Percentiles rank a stretch among this genome's conserved stretches.
Evolutionary conservation across 78 protist genomes (phyloP).

Genomic region (Mantamonas sphyraenae): DNA sequence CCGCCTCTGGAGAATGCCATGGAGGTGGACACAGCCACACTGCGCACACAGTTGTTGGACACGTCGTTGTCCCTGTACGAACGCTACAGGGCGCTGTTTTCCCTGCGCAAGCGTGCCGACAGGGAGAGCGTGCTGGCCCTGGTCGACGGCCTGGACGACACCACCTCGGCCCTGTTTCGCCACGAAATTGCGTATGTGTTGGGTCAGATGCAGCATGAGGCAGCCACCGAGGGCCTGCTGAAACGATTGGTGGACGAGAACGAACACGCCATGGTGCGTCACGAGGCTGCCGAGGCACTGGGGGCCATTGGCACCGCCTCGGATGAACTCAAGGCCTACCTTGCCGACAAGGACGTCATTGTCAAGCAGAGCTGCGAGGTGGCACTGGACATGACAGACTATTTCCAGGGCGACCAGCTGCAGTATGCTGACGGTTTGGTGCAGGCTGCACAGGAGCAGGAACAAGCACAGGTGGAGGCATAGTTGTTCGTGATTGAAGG

Average conservation of each 20-base stretch:
- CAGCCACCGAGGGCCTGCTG: constrained; percentile 18
- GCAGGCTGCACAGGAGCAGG: too few relatives aligned
- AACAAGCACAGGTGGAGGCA: too few relatives aligned
- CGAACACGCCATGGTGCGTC: constrained; percentile 67
- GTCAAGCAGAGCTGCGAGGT: constrained; percentile 66
- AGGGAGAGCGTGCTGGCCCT: not conserved
- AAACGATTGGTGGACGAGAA: constrained; percentile 12
- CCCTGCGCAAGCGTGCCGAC: constrained; percentile 15
- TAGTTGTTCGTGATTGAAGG: too few relatives aligned
- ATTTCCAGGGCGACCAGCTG: constrained; percentile 36
- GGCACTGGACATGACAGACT: constrained; percentile 63
- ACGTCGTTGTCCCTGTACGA: constrained; percentile 4
- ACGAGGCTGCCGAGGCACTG: constrained; percentile 75
- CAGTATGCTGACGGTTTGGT: constrained; percentile 51
- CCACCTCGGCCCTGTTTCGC: constrained; percentile 35
- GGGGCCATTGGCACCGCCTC: constrained; percentile 52
- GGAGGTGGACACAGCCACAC: not conserved
- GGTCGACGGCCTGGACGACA: constrained; percentile 12
- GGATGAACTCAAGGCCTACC: constrained; percentile 1
- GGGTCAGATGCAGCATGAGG: constrained; percentile 57
- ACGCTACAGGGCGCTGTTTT: constrained; percentile 36
- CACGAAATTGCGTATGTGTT: constrained; percentile 77
- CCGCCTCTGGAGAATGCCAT: constrained; percentile 2
- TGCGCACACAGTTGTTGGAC: not conserved
- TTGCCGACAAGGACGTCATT: constrained; percentile 32